These are phyloP conservation scores for Saturnispora bothae DNA, from an alignment of 805 yeast species.

Conservation along the genomic window DNA sequence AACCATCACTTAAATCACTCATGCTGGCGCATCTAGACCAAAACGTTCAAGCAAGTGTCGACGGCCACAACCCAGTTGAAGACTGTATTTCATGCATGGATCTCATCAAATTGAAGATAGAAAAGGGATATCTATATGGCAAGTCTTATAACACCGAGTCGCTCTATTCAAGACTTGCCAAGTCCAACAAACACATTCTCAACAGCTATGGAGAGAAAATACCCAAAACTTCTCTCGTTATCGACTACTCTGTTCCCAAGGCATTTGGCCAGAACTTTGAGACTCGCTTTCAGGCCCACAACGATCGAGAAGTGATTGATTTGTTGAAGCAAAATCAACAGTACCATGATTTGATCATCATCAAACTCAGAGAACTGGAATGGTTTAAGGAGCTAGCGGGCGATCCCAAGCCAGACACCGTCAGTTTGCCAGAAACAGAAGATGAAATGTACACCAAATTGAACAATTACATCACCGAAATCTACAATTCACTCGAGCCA, in stretches of 20 bases:
- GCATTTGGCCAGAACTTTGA: conserved; percentile 18
- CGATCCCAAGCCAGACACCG: conserved; percentile 12
- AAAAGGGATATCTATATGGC: conserved; percentile 62
- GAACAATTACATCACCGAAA: conserved; percentile 33
- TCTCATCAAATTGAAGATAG: conserved; percentile 57
- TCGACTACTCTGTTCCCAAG: conserved; percentile 16
- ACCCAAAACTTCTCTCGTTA: conserved; percentile 20
- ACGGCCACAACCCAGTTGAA: conserved; percentile 79
- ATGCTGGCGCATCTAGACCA: conserved; percentile 43
- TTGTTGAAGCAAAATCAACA: conserved; percentile 28
- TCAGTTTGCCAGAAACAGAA: conserved; percentile 9
- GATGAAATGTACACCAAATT: conserved; percentile 25
- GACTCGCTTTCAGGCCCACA: conserved; percentile 33
- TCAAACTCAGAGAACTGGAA: conserved; percentile 52
- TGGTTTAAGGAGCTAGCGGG: conserved; percentile 25
- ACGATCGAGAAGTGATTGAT: conserved; percentile 52
- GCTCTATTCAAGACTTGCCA: conserved; percentile 30
- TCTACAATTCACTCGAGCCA: conserved; percentile 45
- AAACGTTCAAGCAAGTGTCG: conserved; percentile 52
- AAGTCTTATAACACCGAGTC: conserved; percentile 32
- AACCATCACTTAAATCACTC: conserved; percentile 70
- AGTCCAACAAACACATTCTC: conserved; percentile 16
- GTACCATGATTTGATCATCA: conserved; percentile 39
- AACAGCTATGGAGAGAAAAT: conserved; percentile 16
- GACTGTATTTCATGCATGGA: conserved; percentile 78